Evolutionary conservation across 192 early-diverging fungal genomes (phyloP).

Genomic region (Coemansia sp.): DNA sequence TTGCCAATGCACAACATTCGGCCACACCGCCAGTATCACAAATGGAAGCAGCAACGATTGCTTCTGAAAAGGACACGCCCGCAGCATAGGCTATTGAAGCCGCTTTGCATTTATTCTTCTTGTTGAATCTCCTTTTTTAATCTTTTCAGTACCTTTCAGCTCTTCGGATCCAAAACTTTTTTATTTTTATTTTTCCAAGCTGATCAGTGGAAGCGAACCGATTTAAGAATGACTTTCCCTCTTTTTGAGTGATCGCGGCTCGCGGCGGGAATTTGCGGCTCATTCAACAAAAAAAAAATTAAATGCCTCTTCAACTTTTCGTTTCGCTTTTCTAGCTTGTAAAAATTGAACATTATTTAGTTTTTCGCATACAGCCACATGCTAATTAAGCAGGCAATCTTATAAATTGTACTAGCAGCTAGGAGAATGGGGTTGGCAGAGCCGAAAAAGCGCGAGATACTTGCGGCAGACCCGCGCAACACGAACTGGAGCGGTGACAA

Average conservation of each 20-base stretch:
- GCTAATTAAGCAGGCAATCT: not conserved
- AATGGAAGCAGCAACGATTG: not conserved
- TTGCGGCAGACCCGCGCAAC: slow-evolving; percentile 91
- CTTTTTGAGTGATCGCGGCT: not conserved
- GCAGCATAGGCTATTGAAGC: not conserved
- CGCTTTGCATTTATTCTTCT: not conserved
- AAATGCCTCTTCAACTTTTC: not conserved
- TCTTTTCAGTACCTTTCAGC: too few species aligned
- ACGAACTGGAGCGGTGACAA: slow-evolving; percentile 85
- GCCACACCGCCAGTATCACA: slow-evolving; percentile 6
- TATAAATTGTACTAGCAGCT: not conserved
- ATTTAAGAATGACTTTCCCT: not conserved
- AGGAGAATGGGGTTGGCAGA: slow-evolving; percentile 44
- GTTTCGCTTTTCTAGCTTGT: not conserved
- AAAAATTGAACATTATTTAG: not conserved
- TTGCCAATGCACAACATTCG: not conserved
- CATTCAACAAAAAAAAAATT: not conserved
- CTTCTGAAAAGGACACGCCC: not conserved
- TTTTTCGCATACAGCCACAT: not conserved
- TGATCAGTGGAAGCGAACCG: too few species aligned
- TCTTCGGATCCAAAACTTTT: too few species aligned
- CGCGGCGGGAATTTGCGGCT: not conserved
- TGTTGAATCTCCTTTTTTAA: not conserved
- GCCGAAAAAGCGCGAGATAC: slow-evolving; percentile 39
- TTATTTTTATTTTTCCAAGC: too few species aligned